A percentile compares a stretch with the other conserved stretches of the same genome.
phyloP scores from a whole-genome alignment of 176 grass and related monocot species.

The Triticum turgidum region DNA sequence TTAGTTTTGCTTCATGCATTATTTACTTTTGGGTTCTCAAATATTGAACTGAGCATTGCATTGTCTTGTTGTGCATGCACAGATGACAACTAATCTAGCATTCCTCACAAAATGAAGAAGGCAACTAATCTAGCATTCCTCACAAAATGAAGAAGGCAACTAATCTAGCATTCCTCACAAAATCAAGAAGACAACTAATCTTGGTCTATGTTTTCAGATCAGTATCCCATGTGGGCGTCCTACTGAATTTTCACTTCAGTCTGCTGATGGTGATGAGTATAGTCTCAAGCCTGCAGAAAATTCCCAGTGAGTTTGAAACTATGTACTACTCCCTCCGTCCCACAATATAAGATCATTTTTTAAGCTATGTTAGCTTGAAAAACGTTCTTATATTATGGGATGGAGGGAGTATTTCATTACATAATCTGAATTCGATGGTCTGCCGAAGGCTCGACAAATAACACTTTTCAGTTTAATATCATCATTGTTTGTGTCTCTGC shows the following conservation, averaged over 20 bases:
- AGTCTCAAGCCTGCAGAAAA: constrained; percentile 62
- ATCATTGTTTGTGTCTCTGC: not conserved
- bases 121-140: not conserved
- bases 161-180: no score
- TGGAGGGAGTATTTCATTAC: no score
- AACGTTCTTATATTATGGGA: no score
- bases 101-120: no score
- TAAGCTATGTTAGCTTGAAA: no score
- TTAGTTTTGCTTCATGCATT: not conserved
- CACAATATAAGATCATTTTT: no score
- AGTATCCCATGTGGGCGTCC: constrained; percentile 60
- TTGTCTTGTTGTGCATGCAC: not conserved
- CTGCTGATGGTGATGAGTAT: constrained; percentile 54
- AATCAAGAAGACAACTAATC: not conserved
- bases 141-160: no score
- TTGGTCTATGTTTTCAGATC: constrained; percentile 50
- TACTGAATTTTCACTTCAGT: constrained; percentile 60
- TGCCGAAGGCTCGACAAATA: no score
- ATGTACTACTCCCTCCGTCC: not conserved
- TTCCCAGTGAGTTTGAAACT: constrained; percentile 57
- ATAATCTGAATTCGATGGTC: no score
- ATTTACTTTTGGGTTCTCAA: not conserved
- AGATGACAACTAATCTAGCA: not conserved
- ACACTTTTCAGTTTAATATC: not conserved
- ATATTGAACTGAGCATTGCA: not conserved